A percentile compares a stretch with the other conserved stretches of the same genome.
These are phyloP conservation scores for Quillaja saponaria DNA, from an alignment of 306 rosid species.

Conservation along the genomic window DNA sequence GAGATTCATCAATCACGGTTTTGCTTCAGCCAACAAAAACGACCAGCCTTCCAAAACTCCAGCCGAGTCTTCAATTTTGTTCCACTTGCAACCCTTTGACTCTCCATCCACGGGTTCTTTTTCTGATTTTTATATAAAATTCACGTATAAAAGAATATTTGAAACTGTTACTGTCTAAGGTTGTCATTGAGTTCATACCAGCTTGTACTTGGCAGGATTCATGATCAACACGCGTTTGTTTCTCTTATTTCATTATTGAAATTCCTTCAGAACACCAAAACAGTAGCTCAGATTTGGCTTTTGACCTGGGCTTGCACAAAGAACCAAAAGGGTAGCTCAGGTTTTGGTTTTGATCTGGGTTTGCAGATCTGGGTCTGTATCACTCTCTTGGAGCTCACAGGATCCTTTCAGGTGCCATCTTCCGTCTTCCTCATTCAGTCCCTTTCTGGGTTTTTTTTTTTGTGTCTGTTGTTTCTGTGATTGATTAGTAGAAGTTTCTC, in stretches of 20 bases:
- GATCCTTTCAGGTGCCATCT: constrained; percentile 32
- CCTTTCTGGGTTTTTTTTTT: constrained; percentile 2
- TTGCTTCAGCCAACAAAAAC: too few species aligned
- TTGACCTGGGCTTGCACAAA: constrained; percentile 10
- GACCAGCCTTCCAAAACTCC: too few species aligned
- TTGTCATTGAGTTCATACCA: constrained; percentile 39
- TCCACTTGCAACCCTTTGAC: too few species aligned
- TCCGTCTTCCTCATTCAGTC: constrained; percentile 13
- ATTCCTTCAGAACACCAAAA: constrained; percentile 5
- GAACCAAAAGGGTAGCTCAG: too few species aligned
- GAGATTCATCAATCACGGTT: too few species aligned
- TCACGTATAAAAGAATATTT: too few species aligned
- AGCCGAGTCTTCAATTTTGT: too few species aligned
- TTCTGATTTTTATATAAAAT: too few species aligned
- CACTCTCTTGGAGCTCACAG: constrained; percentile 14
- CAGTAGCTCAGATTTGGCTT: constrained; percentile 21
- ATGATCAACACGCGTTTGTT: constrained; percentile 23
- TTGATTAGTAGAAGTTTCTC: constrained; percentile 12
- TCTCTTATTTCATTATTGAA: constrained; percentile 24
- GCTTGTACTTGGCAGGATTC: constrained; percentile 47
- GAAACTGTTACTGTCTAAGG: constrained; percentile 26
- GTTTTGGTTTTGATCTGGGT: too few species aligned
- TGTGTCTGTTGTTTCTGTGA: constrained; percentile 9
- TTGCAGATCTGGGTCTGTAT: constrained; percentile 5
- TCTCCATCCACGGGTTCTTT: too few species aligned